Base-by-base conservation (phyloP, 2,329 filamentous ascomycete species). In the Alternaria triticimaculans region DNA sequence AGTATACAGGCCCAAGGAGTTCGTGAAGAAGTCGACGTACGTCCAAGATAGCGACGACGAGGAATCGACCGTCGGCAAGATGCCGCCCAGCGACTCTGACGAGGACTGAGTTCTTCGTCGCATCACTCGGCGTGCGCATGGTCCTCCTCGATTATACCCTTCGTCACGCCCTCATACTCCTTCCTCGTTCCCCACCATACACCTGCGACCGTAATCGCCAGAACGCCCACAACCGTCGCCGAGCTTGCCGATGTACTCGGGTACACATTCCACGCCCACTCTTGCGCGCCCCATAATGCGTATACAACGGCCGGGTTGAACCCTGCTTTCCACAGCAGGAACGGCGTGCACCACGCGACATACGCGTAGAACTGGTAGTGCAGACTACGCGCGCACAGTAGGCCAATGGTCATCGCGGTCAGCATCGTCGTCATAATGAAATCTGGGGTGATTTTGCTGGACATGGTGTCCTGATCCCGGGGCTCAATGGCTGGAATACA, bases 291-390 rank as follows among this genome's bases (percentile, higher is more conserved):
- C 91, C 92, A 97, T 10, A 94, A 80, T 5, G 81, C 82, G 73
- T 90, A 90, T 70, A 93, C 87, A 30, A 91, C 73, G 11, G 90
- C 76, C 0, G 91, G 90, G 72, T 91, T 89, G 64, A 89, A 82
- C 1, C 90, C 89, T 59, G 90, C 88, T 73, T 88, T 88, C 93
- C 94, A 97, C 56, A 97, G 86, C 66, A 97, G 84, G 78, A 92
- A 96, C 0, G 94, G 94, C 7, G 92, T 93, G 14, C 91, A 87
- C 94, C 94, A 97, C 26, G 92, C 92, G 63, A 97, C 87, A 84
- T 96, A 97, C 49, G 92, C 89, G 81, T 94, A 97, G 84, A 97
- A 97, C 76, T 97, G 94, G 84, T 97, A 97, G 83, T 97, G 94
- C 72, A 97, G 86, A 59, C 91, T 95, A 62, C 94, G 87, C 25